Conservation (phyloP, 441 rosid species). For the Gossypium trilobum region DNA sequence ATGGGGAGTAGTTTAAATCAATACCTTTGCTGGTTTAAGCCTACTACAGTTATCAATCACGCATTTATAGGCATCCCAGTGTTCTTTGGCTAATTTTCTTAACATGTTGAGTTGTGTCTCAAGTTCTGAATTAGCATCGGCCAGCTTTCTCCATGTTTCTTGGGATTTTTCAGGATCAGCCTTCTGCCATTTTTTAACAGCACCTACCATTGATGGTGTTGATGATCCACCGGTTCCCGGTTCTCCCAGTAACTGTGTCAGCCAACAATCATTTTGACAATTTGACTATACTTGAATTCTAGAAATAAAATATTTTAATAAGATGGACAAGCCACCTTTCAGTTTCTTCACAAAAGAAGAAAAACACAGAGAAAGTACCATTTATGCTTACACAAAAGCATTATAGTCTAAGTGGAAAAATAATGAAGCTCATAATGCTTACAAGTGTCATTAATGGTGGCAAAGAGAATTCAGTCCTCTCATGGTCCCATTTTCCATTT, state of each 20-base stretch:
- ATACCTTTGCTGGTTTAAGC: slow-evolving; percentile 62
- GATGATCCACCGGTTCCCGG: slow-evolving; percentile 97
- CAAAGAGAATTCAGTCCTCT: slow-evolving; percentile 70
- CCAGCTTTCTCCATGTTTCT: slow-evolving; percentile 69
- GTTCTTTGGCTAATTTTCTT: slow-evolving; percentile 66
- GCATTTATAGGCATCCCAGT: slow-evolving; percentile 52
- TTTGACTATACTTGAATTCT: slow-evolving; percentile 11
- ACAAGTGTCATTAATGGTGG: slow-evolving; percentile 93
- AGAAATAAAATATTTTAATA: background rate
- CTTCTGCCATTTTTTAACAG: slow-evolving; percentile 90
- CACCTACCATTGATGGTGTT: slow-evolving; percentile 95
- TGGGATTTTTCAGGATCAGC: slow-evolving; percentile 65
- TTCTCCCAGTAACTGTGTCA: slow-evolving; percentile 70
- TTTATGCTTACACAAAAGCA: background rate
- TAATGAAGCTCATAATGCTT: slow-evolving; percentile 23
- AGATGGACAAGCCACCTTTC: background rate
- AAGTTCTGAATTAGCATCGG: slow-evolving; percentile 64
- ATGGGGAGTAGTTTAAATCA: slow-evolving; percentile 10
- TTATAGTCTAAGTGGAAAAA: background rate
- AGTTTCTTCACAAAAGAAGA: background rate
- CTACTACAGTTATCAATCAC: slow-evolving; percentile 58
- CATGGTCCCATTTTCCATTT: slow-evolving; percentile 82
- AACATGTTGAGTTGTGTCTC: slow-evolving; percentile 56
- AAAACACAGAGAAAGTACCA: background rate
- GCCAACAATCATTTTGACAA: slow-evolving; percentile 18